Base-by-base conservation (phyloP, 352 stramenopile species). In the Plasmopara muralis region DNA sequence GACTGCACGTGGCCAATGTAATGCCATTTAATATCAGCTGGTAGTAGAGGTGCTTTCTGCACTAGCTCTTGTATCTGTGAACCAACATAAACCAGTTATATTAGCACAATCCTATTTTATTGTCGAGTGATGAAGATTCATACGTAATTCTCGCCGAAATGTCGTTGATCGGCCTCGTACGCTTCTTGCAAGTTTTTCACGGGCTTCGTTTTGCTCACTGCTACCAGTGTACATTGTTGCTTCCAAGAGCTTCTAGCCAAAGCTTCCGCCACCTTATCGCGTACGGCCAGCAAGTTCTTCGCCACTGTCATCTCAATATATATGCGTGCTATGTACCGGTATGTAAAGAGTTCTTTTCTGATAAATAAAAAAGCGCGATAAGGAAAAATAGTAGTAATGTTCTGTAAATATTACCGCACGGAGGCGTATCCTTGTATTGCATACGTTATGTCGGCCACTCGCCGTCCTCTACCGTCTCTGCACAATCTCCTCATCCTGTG, bases 61-160 rank as follows among this genome's bases (percentile, higher is more conserved):
- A 97, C 87, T 28, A 99, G 65, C 79, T 99, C 97, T 67, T 99
- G 95, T 57, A 95, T 86, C 77, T 91, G 59, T 49, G 15, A 25
- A 33, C 39, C 18, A 53, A n/a, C 38, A 39, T 35, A 12, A 35
- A 35, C 7, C 0, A 8, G 31, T 12, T 35, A 8, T 12, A 5
- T 35, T n/a, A n/a, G n/a, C n/a, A 35, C 10, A 35, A 12, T 35
- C 7, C 10, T 12, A 1, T 35, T 35, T 12, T 12, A 35, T 35
- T 12, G 10, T 12, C 31, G 10, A 35, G 1, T 8, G 10, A 12
- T 35, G 31, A 8, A 35, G 2, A 12, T 25, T 70, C 66, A 42
- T 56, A 97, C 95, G 67, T 99, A 99, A 76, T 99, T 99, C 64
- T 99, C 97, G 39, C 96, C 96, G 80, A 99, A 99, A 49, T 97